These are phyloP conservation scores for Tetrapisispora arboricola DNA, from an alignment of 805 yeast genomes.

Conservation along the genomic window DNA sequence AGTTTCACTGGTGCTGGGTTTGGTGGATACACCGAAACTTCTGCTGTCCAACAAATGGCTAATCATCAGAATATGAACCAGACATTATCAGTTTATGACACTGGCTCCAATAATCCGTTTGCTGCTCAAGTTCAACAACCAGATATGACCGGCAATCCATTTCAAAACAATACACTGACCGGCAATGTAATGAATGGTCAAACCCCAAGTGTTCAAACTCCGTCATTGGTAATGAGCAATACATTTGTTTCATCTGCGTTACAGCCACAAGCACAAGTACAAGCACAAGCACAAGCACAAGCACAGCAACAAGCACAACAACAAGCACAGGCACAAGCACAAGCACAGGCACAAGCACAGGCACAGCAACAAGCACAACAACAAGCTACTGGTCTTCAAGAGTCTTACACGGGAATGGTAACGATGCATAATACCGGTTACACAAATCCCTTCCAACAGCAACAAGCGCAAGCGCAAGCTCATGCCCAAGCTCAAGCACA, in stretches of 20 bases:
- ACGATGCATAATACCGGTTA: background rate
- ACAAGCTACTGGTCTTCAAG: too few species aligned
- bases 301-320: conserved; percentile 6
- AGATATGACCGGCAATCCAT: conserved; percentile 3
- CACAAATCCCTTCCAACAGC: background rate
- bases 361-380: background rate
- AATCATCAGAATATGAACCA: conserved; percentile 4
- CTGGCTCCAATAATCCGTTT: conserved; percentile 33
- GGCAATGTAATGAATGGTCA: background rate
- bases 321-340: background rate
- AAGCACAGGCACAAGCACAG: background rate
- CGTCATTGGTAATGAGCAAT: conserved; percentile 1
- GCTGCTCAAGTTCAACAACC: conserved; percentile 10
- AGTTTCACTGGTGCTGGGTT: conserved; percentile 49
- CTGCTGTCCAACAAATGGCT: background rate
- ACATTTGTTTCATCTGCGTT: background rate
- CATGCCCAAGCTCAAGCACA: conserved; percentile 6
- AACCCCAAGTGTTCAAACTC: conserved; percentile 1
- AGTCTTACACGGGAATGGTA: too few species aligned
- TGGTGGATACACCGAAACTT: conserved; percentile 38
- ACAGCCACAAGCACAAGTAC: conserved; percentile 10
- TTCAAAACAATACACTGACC: conserved; percentile 13
- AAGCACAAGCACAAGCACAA: conserved; percentile 9
- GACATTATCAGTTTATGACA: conserved; percentile 10
- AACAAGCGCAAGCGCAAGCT: conserved; percentile 4